Percentiles rank a stretch among this genome's conserved stretches.
Conservation (phyloP, 257 asterid species). For the Hygrophila difformis region DNA sequence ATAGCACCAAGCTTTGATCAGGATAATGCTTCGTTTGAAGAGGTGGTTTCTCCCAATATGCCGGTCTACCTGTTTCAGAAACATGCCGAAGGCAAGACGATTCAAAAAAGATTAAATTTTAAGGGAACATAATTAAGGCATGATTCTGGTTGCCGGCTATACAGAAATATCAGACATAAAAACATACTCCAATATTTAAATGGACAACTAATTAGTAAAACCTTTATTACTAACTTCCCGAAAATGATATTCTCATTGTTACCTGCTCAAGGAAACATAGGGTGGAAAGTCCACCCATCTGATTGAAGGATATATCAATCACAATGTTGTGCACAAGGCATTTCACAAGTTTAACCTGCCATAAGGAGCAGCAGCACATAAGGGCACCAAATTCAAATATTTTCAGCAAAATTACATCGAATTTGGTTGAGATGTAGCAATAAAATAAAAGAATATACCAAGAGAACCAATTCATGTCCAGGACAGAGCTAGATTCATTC, state of each 20-base stretch:
- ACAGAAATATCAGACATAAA: too few relatives aligned
- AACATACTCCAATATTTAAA: too few relatives aligned
- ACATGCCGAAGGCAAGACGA: background rate
- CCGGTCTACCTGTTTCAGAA: slow-evolving; percentile 58
- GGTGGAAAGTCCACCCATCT: slow-evolving; percentile 86
- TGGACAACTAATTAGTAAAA: background rate
- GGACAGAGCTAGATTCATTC: background rate
- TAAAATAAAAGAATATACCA: too few relatives aligned
- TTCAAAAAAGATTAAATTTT: too few relatives aligned
- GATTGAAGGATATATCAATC: slow-evolving; percentile 85
- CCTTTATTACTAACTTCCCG: background rate
- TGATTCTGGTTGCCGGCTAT: too few relatives aligned
- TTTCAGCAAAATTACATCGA: too few relatives aligned
- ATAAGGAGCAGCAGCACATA: slow-evolving; percentile 17
- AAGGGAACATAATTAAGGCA: too few relatives aligned
- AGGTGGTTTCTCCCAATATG: slow-evolving; percentile 31
- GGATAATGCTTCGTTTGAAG: slow-evolving; percentile 30
- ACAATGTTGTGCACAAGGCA: slow-evolving; percentile 69
- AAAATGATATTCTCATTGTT: background rate
- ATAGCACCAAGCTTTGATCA: slow-evolving; percentile 34
- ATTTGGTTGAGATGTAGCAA: too few relatives aligned
- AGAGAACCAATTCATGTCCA: background rate
- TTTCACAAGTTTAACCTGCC: slow-evolving; percentile 92
- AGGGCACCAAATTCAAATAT: background rate
- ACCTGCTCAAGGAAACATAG: slow-evolving; percentile 96